Base-by-base conservation (phyloP, 2,329 filamentous ascomycete species). In the Aspergillus niger region DNA sequence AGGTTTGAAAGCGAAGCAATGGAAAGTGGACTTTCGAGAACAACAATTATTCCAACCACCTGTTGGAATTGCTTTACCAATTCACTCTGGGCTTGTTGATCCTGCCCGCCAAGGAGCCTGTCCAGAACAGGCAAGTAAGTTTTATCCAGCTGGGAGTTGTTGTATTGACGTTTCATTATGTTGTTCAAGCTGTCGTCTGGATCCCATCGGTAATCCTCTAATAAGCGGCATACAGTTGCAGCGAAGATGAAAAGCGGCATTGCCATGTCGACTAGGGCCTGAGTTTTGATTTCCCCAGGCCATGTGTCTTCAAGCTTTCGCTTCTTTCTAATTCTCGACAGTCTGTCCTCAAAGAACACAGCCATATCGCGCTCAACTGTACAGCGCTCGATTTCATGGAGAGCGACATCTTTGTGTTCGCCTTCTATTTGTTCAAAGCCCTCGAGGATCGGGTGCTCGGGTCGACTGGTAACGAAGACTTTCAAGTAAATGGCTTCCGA, bases 381-480 rank as follows among this genome's bases (percentile, higher is more conserved):
- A 8, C 38, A 15, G n/a, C 58, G 39, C 2, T 68, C 55, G 2
- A 74, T 61, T 3, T 72, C 55, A 56, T 61, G 58, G 4, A 72
- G 64, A 28, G 59, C 56, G 11, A 70, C 13, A 52, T 69, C 60
- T 39, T 67, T 66, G 59, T 68, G 55, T 7, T 65, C 47, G n/a
- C 61, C 44, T 3, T 13, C 17, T n/a, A 69, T 63, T 15, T 63
- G 24, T 22, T 59, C 15, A 50, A 72, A 70, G 1, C 66, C 68
- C 8, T 64, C 52, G 3, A 55, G 36, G 13, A 72, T 68, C 5
- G 68, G 63, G 5, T 66, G 20, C 22, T 73, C 69, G 3, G 70
- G 71, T n/a, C 70, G 56, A 58, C 69, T 71, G 5, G 69, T 70
- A 8, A 71, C 5, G 17, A 72, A 65, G n/a, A 70, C 17, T 8